A percentile compares a stretch with the other conserved stretches of the same genome.
phyloP scores from a whole-genome alignment of 805 yeast species.

The Candida schatavii region DNA sequence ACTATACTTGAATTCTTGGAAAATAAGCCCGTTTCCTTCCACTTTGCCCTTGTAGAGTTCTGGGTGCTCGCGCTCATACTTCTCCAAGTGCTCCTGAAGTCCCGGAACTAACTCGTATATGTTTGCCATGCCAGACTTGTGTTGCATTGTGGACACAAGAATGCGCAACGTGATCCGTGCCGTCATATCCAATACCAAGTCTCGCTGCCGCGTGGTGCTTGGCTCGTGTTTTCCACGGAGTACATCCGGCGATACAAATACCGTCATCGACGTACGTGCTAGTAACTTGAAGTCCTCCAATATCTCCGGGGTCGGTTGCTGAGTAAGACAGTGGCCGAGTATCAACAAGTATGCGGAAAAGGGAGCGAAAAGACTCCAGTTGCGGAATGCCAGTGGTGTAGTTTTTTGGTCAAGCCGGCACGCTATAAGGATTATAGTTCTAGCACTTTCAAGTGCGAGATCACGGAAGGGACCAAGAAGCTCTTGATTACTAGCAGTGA shows the following conservation, averaged over 20 bases:
- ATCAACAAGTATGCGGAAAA: slow-evolving; percentile 30
- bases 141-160: slow-evolving; percentile 21
- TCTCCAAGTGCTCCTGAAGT: slow-evolving; percentile 16
- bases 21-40: neutral
- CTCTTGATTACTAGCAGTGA: neutral
- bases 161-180: slow-evolving; percentile 19
- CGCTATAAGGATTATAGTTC: slow-evolving; percentile 32
- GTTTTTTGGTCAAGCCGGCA: slow-evolving; percentile 18
- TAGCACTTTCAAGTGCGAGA: slow-evolving; percentile 31
- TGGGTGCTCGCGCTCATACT: slow-evolving; percentile 16
- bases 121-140: slow-evolving; percentile 11
- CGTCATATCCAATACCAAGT: slow-evolving; percentile 17
- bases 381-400: slow-evolving; percentile 21
- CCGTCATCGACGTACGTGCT: slow-evolving; percentile 12
- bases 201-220: slow-evolving; percentile 17
- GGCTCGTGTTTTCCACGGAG: slow-evolving; percentile 2
- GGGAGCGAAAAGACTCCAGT: slow-evolving; percentile 34
- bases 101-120: slow-evolving; percentile 16
- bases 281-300: slow-evolving; percentile 28
- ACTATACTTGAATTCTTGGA: neutral
- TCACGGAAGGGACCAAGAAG: slow-evolving; percentile 21
- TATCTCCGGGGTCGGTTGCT: slow-evolving; percentile 26
- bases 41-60: slow-evolving; percentile 10
- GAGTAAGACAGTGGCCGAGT: slow-evolving; percentile 28
- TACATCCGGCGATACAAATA: neutral